Conservation (phyloP, 768 basidiomycete species). For the Mycena galericulata region DNA sequence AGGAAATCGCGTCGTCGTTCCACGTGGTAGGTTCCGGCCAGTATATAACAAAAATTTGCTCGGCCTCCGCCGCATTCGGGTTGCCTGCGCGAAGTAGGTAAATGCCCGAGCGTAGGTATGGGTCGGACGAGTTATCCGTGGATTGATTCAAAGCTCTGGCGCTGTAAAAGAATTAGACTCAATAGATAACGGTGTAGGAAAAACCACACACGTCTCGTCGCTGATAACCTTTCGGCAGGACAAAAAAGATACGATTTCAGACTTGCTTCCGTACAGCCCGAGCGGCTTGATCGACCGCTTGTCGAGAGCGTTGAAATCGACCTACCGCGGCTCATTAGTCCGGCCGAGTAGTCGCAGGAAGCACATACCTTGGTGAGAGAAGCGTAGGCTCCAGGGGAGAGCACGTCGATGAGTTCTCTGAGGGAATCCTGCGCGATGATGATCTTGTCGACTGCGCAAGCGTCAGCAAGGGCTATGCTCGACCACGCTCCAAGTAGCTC, state of each 20-base stretch:
- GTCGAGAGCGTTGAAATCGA: constrained; percentile 68
- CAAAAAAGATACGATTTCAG: constrained; percentile 62
- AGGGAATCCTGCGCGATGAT: constrained; percentile 68
- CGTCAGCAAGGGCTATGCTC: neutral
- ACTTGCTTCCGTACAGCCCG: constrained; percentile 69
- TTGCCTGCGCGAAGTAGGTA: constrained; percentile 51
- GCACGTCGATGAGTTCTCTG: constrained; percentile 57
- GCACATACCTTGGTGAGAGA: constrained; percentile 57
- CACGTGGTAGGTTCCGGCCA: constrained; percentile 75
- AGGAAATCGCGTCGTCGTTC: constrained; percentile 59
- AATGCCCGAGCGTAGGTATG: constrained; percentile 61
- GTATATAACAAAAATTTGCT: constrained; percentile 61
- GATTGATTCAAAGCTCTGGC: constrained; percentile 18
- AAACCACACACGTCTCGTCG: constrained; percentile 51
- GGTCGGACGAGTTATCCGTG: constrained; percentile 35
- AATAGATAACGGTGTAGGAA: neutral
- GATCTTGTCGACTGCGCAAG: constrained; percentile 66
- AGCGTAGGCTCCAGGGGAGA: constrained; percentile 63
- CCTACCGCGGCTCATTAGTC: constrained; percentile 30
- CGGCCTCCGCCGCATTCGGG: constrained; percentile 13
- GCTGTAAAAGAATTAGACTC: constrained; percentile 18
- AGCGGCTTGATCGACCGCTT: constrained; percentile 57
- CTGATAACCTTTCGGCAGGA: constrained; percentile 50
- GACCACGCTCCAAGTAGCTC: constrained; percentile 11
- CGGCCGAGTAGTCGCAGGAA: neutral